phyloP scores from a whole-genome alignment of 495 filamentous ascomycete species.

The Penicillium salamii region DNA sequence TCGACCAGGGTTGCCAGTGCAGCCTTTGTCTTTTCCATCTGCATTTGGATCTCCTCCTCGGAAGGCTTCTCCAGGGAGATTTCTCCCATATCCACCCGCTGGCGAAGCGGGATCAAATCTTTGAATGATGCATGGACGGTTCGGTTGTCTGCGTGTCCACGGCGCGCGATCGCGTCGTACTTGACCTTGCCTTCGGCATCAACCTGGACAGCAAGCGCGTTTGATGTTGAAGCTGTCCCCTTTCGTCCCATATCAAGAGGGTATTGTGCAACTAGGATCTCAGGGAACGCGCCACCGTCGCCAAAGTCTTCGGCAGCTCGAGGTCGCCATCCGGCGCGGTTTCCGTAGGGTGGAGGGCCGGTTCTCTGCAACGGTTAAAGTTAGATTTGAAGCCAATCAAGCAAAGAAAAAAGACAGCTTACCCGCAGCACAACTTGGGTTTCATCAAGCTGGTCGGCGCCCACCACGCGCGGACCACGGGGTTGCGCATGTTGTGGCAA shows the following conservation, averaged over 20 bases:
- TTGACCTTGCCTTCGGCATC: conserved; percentile 90
- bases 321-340: conserved; percentile 84
- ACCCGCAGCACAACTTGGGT: conserved; percentile 85
- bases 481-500: conserved; percentile 68
- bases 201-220: conserved; percentile 88
- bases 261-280: conserved; percentile 92
- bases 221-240: conserved; percentile 63
- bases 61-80: conserved; percentile 85
- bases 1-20: conserved; percentile 79
- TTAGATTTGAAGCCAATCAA: not conserved
- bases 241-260: conserved; percentile 92
- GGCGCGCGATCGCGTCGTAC: conserved; percentile 91
- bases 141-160: conserved; percentile 78
- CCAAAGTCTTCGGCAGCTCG: conserved; percentile 85
- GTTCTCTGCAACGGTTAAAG: conserved; percentile 65
- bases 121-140: conserved; percentile 95
- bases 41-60: conserved; percentile 75
- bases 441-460: conserved; percentile 72
- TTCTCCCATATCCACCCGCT: conserved; percentile 91
- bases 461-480: conserved; percentile 75
- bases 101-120: conserved; percentile 90
- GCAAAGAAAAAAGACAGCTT: conserved; percentile 16
- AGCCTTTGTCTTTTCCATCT: conserved; percentile 83
- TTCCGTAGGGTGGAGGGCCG: conserved; percentile 83
- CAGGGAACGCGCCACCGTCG: conserved; percentile 95